phyloP scores from a whole-genome alignment of 2,329 filamentous ascomycete species.

The Ceratocystis smalleyi region DNA sequence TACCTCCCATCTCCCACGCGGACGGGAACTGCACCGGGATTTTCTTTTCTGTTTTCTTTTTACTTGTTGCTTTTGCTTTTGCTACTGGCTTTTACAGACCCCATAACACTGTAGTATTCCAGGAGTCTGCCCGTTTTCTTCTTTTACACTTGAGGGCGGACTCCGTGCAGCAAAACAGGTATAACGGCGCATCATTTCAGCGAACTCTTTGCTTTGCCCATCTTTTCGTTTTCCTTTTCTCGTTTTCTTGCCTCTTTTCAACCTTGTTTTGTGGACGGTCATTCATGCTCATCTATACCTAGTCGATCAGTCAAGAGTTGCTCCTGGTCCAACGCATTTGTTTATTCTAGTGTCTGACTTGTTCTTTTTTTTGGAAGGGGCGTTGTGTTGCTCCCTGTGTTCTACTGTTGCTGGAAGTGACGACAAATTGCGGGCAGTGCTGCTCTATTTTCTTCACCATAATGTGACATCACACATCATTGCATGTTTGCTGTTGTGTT shows the following conservation, averaged over 20 bases:
- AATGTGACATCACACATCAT: background rate
- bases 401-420: too few relatives aligned
- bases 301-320: background rate
- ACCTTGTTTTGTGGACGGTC: background rate
- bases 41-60: background rate
- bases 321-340: background rate
- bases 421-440: too few relatives aligned
- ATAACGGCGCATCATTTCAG: slow-evolving; percentile 4
- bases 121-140: background rate
- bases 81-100: background rate
- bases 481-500: too few relatives aligned
- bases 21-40: background rate
- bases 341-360: background rate
- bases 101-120: background rate
- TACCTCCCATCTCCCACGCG: background rate
- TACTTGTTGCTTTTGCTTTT: background rate
- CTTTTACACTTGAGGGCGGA: background rate
- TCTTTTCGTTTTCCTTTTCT: background rate
- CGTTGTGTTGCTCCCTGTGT: too few relatives aligned
- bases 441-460: background rate
- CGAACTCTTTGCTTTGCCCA: background rate
- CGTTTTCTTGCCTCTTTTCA: background rate
- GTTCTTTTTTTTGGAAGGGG: too few relatives aligned
- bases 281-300: slow-evolving; percentile 5
- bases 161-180: background rate